These are phyloP conservation scores for Infundibulicybe gibba DNA, from an alignment of 768 basidiomycete genomes.

Conservation along the genomic window DNA sequence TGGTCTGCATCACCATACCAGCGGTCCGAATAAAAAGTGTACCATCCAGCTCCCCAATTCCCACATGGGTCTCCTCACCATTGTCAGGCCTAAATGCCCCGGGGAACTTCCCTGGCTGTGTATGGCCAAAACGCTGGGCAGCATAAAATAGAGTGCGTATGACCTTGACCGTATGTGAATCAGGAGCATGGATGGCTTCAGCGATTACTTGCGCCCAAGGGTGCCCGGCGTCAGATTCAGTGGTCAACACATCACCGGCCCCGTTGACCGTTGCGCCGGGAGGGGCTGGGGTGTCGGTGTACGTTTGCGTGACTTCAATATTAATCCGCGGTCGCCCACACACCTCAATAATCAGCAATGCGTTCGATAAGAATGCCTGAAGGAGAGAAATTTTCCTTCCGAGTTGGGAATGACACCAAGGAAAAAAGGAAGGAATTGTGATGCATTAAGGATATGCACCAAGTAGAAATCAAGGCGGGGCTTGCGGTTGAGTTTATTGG, in stretches of 20 bases:
- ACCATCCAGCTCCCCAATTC: slow-evolving; percentile 45
- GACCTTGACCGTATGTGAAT: slow-evolving; percentile 48
- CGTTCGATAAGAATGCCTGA: slow-evolving; percentile 34
- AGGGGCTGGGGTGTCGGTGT: slow-evolving; percentile 37
- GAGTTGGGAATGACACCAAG: slow-evolving; percentile 26
- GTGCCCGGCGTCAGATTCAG: slow-evolving; percentile 32
- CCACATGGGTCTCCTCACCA: slow-evolving; percentile 47
- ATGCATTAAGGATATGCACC: slow-evolving; percentile 54
- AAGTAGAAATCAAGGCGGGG: slow-evolving; percentile 56
- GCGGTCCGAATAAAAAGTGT: slow-evolving; percentile 56
- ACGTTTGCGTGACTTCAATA: slow-evolving; percentile 41
- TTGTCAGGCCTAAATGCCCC: slow-evolving; percentile 5
- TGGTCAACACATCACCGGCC: slow-evolving; percentile 10
- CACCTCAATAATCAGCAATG: slow-evolving; percentile 30
- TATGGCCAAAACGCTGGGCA: slow-evolving; percentile 43
- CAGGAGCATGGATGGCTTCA: slow-evolving; percentile 44
- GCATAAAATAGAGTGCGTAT: slow-evolving; percentile 46
- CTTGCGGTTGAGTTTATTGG: slow-evolving; percentile 40
- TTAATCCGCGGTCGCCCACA: slow-evolving; percentile 55
- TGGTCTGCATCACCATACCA: slow-evolving; percentile 48
- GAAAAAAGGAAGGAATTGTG: slow-evolving; percentile 45
- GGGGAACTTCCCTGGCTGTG: slow-evolving; percentile 27
- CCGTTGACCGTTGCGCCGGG: slow-evolving; percentile 15
- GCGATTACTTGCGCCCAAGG: slow-evolving; percentile 50
- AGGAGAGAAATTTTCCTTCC: slow-evolving; percentile 41